Conservation (phyloP, 306 rosid species). For the Castanea sativa region DNA sequence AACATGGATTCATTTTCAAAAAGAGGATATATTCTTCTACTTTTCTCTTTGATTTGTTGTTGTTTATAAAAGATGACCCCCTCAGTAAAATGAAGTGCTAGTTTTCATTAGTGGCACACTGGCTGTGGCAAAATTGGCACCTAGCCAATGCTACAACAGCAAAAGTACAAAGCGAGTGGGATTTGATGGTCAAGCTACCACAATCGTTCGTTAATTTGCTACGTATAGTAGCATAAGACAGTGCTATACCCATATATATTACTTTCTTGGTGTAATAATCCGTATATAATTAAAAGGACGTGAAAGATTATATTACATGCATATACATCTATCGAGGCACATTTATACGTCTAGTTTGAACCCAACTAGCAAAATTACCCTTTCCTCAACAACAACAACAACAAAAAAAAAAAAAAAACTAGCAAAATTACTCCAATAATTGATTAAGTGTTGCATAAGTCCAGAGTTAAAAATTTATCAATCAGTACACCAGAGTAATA, state of each 20-base stretch:
- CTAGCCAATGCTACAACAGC: too few species aligned
- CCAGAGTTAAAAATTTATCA: too few species aligned
- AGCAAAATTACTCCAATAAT: too few species aligned
- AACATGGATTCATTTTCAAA: neutral
- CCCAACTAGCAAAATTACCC: too few species aligned
- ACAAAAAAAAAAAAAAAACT: too few species aligned
- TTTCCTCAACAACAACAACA: too few species aligned
- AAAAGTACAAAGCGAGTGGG: neutral
- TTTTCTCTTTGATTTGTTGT: neutral
- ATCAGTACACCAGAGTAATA: too few species aligned
- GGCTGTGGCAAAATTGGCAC: too few species aligned
- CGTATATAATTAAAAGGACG: neutral
- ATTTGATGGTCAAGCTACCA: neutral
- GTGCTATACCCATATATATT: neutral
- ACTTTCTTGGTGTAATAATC: neutral
- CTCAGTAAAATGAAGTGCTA: neutral
- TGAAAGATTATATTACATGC: neutral
- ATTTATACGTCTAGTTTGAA: too few species aligned
- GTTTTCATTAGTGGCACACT: neutral
- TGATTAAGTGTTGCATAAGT: too few species aligned
- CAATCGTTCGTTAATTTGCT: neutral
- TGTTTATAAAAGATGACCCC: neutral
- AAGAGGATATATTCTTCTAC: neutral
- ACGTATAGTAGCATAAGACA: neutral
- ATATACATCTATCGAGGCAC: neutral